Percentiles rank a stretch among this genome's conserved stretches.
Evolutionary conservation across 139 green algal species (phyloP).

Genomic region (Auxenochlorella pyrenoidosa): DNA sequence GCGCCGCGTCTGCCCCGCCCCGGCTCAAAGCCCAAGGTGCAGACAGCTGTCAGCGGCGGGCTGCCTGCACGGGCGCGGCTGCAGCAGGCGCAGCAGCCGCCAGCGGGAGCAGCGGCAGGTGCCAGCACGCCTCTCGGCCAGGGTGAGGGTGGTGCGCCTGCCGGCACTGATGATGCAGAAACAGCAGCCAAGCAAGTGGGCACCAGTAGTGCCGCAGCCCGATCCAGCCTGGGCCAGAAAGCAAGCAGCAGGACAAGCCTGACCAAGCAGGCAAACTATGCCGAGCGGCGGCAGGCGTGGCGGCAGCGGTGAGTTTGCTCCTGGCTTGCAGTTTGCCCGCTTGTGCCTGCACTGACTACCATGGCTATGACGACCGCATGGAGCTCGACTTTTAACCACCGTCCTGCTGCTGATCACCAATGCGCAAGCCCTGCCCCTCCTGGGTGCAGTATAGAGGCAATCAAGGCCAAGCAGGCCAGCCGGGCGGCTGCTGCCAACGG

Average conservation of each 20-base stretch:
- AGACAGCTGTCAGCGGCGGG: neutral
- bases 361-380: neutral
- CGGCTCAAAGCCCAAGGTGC: conserved; percentile 10
- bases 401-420: neutral
- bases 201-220: neutral
- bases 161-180: neutral
- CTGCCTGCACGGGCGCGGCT: too few relatives aligned
- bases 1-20: neutral
- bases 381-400: too few relatives aligned
- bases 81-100: neutral
- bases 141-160: neutral
- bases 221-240: neutral
- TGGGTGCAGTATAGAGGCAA: conserved; percentile 20
- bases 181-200: neutral
- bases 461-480: conserved; percentile 33
- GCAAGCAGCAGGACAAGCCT: neutral
- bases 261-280: conserved; percentile 11
- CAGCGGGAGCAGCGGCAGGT: neutral
- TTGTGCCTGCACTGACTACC: too few relatives aligned
- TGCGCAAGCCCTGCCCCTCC: too few relatives aligned
- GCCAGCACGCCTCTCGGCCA: neutral
- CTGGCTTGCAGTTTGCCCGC: neutral
- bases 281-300: conserved; percentile 12
- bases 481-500: neutral
- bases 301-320: conserved; percentile 12